phyloP scores from a whole-genome alignment of 176 grass and related monocot genomes.

The Juncus inflexus region DNA sequence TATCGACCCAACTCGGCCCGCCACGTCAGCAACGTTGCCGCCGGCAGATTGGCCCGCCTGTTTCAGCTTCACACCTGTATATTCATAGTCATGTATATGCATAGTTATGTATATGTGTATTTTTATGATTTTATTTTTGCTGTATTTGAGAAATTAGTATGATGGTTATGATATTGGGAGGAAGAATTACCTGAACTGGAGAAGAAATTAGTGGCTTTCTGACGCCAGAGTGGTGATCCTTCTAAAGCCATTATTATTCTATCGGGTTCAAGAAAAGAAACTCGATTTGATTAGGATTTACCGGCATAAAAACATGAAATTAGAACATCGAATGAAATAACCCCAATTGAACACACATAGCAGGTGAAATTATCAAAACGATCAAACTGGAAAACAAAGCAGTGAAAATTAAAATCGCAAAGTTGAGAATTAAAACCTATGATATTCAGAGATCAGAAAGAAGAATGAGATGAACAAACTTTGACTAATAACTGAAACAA shows the following conservation, averaged over 20 bases:
- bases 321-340: background rate
- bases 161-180: background rate
- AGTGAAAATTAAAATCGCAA: conserved; percentile 1
- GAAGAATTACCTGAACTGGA: conserved; percentile 61
- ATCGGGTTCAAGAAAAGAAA: conserved; percentile 17
- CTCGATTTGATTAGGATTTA: background rate
- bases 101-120: background rate
- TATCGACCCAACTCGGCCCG: conserved; percentile 75
- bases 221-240: conserved; percentile 63
- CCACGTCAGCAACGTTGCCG: conserved; percentile 71
- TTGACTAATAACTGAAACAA: conserved; percentile 16
- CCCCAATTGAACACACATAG: conserved; percentile 3
- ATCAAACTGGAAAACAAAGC: background rate
- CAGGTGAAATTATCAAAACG: conserved; percentile 2
- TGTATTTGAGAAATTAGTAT: background rate
- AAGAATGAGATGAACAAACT: conserved; percentile 14
- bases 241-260: conserved; percentile 67
- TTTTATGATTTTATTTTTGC: background rate
- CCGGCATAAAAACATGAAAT: background rate
- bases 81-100: background rate
- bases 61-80: conserved; percentile 76
- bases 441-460: background rate
- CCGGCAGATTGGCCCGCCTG: conserved; percentile 84
- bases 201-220: conserved; percentile 79
- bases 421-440: background rate